Base-by-base conservation (phyloP, 2,329 filamentous ascomycete species). In the Fusarium pseudograminearum region DNA sequence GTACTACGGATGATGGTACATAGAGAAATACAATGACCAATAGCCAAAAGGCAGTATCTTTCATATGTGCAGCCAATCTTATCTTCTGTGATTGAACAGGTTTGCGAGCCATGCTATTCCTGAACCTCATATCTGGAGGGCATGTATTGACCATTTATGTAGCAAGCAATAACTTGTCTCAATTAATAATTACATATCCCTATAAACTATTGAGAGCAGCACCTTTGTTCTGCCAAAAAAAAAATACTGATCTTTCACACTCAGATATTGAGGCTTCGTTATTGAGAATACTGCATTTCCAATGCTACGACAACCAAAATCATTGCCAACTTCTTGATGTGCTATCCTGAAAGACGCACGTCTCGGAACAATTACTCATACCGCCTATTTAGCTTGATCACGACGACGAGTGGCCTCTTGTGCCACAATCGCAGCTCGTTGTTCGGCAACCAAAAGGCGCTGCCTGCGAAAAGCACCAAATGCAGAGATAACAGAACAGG, bases 401-500 rank as follows among this genome's bases (percentile, higher is more conserved):
- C 48, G 66, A 24, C 69, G 53, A 28, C 73, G 63, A 14, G 62
- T 55, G 40, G 57, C 47, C 38, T 74, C 72, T 16, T 70, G 61
- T 12, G 50, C 50, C 9, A 75, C 53, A 31, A 67, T 28, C 12
- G n/a, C 65, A 34, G 69, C 63, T 30, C 67, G 67, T 36, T 75
- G 73, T 26, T 75, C 68, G 18, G 55, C 47, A 20, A 73, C 48
- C n/a, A 64, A 24, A 15, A 59, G 53, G n/a, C 63, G 64, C 12
- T 46, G 41, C 10, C 76, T 77, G 9, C 78, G 79, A 58, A 80
- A 85, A 1, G 80, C 79, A 1, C 80, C 80, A 18, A 82, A 53
- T 1, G 83, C 78, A 4, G 79, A 68, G 5, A 86, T 18, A 16
- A 84, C 66, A 4, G 79, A 83, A 11, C 79, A 64, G 5, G 77